Conservation (phyloP, 2,329 filamentous ascomycete species). For the Didymella glomerata region DNA sequence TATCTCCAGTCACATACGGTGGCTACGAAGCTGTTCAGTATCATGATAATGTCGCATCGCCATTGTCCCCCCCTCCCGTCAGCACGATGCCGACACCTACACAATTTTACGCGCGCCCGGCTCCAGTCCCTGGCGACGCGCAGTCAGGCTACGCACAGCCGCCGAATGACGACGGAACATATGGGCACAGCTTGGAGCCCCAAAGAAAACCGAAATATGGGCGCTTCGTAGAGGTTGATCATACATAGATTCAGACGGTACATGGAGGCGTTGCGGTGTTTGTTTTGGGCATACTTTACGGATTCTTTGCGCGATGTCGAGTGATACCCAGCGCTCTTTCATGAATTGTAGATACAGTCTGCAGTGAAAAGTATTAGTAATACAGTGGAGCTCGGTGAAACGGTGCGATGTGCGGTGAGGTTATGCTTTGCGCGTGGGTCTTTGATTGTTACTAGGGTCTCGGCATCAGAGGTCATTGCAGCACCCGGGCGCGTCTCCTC, state of each 20-base stretch:
- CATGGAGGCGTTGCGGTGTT: conserved; percentile 10
- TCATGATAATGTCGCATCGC: conserved; percentile 25
- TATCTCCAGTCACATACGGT: conserved; percentile 26
- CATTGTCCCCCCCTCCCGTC: conserved; percentile 9
- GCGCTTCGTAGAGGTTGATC: conserved; percentile 19
- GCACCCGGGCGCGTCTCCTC: conserved; percentile 30
- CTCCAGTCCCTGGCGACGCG: conserved; percentile 9
- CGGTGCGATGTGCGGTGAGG: conserved; percentile 23
- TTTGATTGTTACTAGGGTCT: conserved; percentile 24
- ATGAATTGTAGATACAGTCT: not conserved
- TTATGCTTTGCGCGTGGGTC: conserved; percentile 21
- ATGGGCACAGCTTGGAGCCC: conserved; percentile 3
- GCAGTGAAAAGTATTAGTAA: conserved; percentile 17
- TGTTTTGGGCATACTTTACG: not conserved
- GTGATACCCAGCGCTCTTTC: conserved; percentile 18
- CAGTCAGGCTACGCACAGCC: not conserved
- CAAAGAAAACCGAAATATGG: conserved; percentile 17
- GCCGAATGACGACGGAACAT: not conserved
- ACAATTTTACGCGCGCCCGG: conserved; percentile 47
- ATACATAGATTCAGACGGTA: conserved; percentile 9
- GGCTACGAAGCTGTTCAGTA: conserved; percentile 31
- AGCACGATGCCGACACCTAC: conserved; percentile 39
- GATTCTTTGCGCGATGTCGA: conserved; percentile 3
- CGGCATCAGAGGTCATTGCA: conserved; percentile 23
- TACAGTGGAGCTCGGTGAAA: conserved; percentile 22